phyloP scores from a whole-genome alignment of 768 basidiomycete genomes.

The Tulasnella sp. region DNA sequence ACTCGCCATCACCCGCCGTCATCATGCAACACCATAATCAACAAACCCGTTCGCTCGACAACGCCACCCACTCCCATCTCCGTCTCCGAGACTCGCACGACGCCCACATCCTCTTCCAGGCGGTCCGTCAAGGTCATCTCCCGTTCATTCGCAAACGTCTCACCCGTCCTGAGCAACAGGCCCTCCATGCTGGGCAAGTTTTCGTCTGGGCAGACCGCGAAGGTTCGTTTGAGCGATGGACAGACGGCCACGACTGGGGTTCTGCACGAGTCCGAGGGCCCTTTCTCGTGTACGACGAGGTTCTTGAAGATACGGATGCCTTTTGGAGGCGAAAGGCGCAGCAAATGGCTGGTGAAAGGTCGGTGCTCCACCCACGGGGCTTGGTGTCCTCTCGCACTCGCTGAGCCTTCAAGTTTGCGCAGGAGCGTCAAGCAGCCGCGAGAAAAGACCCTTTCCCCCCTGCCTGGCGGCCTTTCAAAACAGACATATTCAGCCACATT shows the following conservation, averaged over 20 bases:
- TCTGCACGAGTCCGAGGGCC: constrained; percentile 29
- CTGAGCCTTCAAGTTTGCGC: background rate
- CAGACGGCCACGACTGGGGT: constrained; percentile 30
- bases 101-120: constrained; percentile 38
- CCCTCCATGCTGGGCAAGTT: constrained; percentile 33
- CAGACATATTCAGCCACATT: constrained; percentile 33
- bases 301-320: constrained; percentile 28
- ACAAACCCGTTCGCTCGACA: background rate
- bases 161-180: constrained; percentile 32
- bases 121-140: constrained; percentile 37
- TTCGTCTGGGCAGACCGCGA: constrained; percentile 34
- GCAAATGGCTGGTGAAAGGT: constrained; percentile 31
- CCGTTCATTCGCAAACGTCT: constrained; percentile 37
- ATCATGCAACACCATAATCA: background rate
- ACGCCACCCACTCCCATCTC: constrained; percentile 33
- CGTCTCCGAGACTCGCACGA: constrained; percentile 34
- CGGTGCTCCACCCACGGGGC: too few relatives aligned
- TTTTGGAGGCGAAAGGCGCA: constrained; percentile 16
- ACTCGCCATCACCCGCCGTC: background rate
- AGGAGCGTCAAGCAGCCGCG: constrained; percentile 33
- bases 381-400: background rate
- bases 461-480: constrained; percentile 33
- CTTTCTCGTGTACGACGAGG: constrained; percentile 34
- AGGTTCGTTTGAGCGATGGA: constrained; percentile 32
- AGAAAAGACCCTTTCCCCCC: constrained; percentile 31